These are phyloP conservation scores for Hyphopichia khmerensis DNA, from an alignment of 1,139 yeast genomes.

Conservation along the genomic window DNA sequence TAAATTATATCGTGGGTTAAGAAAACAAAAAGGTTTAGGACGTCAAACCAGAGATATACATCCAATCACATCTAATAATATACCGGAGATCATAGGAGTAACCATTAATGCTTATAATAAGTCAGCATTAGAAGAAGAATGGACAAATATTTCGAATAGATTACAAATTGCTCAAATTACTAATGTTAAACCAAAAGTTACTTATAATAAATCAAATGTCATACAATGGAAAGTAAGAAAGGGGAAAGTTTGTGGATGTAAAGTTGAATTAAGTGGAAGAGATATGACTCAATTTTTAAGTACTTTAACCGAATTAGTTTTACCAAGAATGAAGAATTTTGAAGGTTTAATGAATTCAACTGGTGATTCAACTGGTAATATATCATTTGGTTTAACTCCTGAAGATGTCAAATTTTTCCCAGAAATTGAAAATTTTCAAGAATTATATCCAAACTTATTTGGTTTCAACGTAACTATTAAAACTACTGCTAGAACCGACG, in stretches of 20 bases:
- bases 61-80: slow-evolving; percentile 61
- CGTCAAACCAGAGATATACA: slow-evolving; percentile 72
- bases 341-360: slow-evolving; percentile 70
- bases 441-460: slow-evolving; percentile 81
- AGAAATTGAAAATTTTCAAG: slow-evolving; percentile 88
- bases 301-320: slow-evolving; percentile 86
- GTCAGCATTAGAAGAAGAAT: slow-evolving; percentile 69
- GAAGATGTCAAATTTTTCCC: slow-evolving; percentile 85
- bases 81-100: slow-evolving; percentile 69
- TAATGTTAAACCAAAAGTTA: slow-evolving; percentile 75
- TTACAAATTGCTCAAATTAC: slow-evolving; percentile 91
- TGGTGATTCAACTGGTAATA: slow-evolving; percentile 85
- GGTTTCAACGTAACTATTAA: slow-evolving; percentile 86
- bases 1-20: slow-evolving; percentile 74
- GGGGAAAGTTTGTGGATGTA: slow-evolving; percentile 92
- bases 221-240: slow-evolving; percentile 86
- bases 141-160: slow-evolving; percentile 75
- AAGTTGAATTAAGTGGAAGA: slow-evolving; percentile 72
- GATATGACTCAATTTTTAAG: slow-evolving; percentile 84
- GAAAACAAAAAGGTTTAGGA: slow-evolving; percentile 64
- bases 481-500: slow-evolving; percentile 88
- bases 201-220: slow-evolving; percentile 76
- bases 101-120: slow-evolving; percentile 75
- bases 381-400: slow-evolving; percentile 79
- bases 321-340: slow-evolving; percentile 91